Evolutionary conservation across 2,329 filamentous ascomycete genomes (phyloP).

Genomic region (Nakataea oryzae): DNA sequence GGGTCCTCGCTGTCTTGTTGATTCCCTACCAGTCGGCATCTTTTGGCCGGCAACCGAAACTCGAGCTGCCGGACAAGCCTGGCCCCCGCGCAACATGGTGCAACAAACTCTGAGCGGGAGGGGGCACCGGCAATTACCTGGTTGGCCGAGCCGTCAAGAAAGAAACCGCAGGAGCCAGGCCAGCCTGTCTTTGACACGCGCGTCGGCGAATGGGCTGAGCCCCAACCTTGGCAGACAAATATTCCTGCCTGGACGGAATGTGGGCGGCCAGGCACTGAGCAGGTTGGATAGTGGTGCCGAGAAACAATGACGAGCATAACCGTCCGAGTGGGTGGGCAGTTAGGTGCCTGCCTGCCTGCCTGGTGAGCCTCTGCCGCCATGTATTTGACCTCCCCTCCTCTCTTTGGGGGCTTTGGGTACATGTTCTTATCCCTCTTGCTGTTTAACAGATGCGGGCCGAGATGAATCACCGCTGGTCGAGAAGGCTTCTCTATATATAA

Average conservation of each 20-base stretch:
- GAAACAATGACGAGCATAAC: neutral
- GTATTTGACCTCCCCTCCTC: neutral
- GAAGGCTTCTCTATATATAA: neutral
- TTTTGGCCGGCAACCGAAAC: neutral
- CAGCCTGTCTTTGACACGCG: too few relatives aligned
- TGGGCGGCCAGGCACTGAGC: neutral
- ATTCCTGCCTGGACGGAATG: neutral
- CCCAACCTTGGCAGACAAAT: neutral
- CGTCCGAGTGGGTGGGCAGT: neutral
- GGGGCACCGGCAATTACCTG: conserved; percentile 13
- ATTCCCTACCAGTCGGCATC: neutral
- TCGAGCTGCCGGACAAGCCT: neutral
- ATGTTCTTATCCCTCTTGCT: too few relatives aligned
- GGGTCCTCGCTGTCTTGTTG: too few relatives aligned
- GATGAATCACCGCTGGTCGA: too few relatives aligned
- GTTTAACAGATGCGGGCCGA: too few relatives aligned
- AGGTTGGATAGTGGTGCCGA: neutral
- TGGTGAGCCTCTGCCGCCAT: too few relatives aligned
- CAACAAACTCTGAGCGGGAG: neutral
- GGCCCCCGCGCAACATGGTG: too few relatives aligned
- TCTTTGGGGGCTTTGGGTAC: too few relatives aligned
- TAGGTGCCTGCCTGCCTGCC: neutral
- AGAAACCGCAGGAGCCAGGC: neutral
- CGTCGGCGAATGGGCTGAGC: neutral
- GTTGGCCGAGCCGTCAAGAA: conserved; percentile 7